A percentile compares a stretch with the other conserved stretches of the same genome.
Evolutionary conservation across 495 filamentous ascomycete genomes (phyloP).

Genomic region (Clohesyomyces aquaticus): DNA sequence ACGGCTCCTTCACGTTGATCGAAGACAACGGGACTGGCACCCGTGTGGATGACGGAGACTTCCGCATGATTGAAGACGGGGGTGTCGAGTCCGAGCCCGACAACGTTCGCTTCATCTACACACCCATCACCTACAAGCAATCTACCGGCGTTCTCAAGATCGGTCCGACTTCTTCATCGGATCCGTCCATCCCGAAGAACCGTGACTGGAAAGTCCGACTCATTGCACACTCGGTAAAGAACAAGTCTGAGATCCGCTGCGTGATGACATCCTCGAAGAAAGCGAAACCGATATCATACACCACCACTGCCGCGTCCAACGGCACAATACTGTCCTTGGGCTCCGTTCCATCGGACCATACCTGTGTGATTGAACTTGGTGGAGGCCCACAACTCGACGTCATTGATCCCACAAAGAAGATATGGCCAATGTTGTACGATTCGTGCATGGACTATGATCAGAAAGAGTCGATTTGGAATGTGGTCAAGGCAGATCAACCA

Average conservation of each 20-base stretch:
- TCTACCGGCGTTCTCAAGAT: conserved; percentile 33
- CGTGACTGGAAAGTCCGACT: conserved; percentile 35
- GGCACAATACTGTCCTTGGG: conserved; percentile 26
- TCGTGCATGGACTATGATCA: conserved; percentile 29
- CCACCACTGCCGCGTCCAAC: conserved; percentile 23
- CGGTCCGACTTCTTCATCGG: conserved; percentile 30
- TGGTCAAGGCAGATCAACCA: conserved; percentile 15
- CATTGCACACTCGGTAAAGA: conserved; percentile 20
- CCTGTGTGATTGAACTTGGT: conserved; percentile 31
- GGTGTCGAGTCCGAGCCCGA: conserved; percentile 22
- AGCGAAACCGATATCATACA: conserved; percentile 19
- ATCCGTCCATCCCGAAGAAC: conserved; percentile 35
- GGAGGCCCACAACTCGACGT: conserved; percentile 34
- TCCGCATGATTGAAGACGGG: conserved; percentile 34
- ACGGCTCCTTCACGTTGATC: conserved; percentile 52
- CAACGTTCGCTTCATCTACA: conserved; percentile 34
- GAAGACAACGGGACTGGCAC: conserved; percentile 45
- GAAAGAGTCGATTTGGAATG: conserved; percentile 28
- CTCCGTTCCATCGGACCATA: conserved; percentile 18
- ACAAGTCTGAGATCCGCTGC: conserved; percentile 22
- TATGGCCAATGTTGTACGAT: conserved; percentile 23
- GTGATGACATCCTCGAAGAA: conserved; percentile 25
- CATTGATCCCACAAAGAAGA: conserved; percentile 21
- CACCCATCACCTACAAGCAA: conserved; percentile 40
- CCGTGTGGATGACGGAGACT: conserved; percentile 35